Percentiles rank a stretch among this genome's conserved stretches.
phyloP scores from a whole-genome alignment of 202 grass and related monocot genomes.

The Cymbopogon flexuosus region DNA sequence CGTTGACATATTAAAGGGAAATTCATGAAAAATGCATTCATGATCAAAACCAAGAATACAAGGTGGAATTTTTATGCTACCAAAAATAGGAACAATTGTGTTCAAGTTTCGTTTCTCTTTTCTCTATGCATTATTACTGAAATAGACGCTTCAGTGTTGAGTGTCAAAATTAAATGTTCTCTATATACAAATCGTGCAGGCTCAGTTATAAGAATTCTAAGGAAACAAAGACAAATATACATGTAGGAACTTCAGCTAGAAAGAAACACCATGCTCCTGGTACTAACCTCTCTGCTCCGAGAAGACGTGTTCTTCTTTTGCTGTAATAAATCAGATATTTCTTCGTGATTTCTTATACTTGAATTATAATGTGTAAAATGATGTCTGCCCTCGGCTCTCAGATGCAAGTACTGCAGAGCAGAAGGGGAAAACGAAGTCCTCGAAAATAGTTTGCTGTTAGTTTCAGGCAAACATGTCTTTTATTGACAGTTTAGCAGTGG shows the following conservation, averaged over 20 bases:
- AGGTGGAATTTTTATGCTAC: neutral
- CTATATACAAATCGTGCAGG: neutral
- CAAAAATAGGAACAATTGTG: neutral
- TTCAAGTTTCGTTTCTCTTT: neutral
- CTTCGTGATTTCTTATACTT: neutral
- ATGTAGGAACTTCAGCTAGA: conserved; percentile 1
- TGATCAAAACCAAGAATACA: neutral
- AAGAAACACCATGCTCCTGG: neutral
- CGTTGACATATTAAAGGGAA: neutral
- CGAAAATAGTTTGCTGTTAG: neutral
- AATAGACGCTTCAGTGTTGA: neutral
- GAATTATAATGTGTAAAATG: neutral
- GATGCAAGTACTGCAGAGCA: conserved; percentile 27
- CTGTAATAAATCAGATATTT: neutral
- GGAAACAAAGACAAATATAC: neutral
- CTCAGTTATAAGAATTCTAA: neutral
- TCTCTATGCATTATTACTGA: neutral
- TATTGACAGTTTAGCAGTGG: neutral
- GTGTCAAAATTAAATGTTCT: neutral
- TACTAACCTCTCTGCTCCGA: conserved; percentile 1
- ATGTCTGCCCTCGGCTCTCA: neutral
- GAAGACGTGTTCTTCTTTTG: neutral
- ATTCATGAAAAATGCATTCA: neutral
- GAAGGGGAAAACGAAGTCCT: neutral
- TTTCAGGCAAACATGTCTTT: neutral